These are phyloP conservation scores for Candida jianshihensis DNA, from an alignment of 805 yeast genomes.

Conservation along the genomic window DNA sequence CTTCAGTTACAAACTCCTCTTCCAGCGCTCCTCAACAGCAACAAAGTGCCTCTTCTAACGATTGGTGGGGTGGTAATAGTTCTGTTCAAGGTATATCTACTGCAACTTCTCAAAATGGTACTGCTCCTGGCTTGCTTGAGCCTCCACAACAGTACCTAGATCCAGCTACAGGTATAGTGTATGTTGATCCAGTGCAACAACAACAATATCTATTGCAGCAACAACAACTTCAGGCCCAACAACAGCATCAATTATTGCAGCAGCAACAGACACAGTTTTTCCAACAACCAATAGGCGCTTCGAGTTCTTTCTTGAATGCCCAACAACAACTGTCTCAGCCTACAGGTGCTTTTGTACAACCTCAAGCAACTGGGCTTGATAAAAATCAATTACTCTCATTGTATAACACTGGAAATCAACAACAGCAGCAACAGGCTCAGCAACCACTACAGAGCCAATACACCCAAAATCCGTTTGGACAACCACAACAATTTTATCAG, in stretches of 20 bases:
- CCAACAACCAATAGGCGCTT: constrained; percentile 3
- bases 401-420: constrained; percentile 40
- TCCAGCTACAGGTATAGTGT: constrained; percentile 62
- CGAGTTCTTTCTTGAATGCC: constrained; percentile 1
- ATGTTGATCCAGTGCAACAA: constrained; percentile 64
- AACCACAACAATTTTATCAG: constrained; percentile 1
- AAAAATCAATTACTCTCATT: constrained; percentile 16
- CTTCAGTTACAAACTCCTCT: constrained; percentile 2
- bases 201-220: constrained; percentile 22
- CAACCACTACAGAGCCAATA: constrained; percentile 1
- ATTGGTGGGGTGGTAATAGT: no score
- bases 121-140: constrained; percentile 26
- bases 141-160: constrained; percentile 65
- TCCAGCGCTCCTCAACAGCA: constrained; percentile 1
- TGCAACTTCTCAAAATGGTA: no score
- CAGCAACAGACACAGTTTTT: constrained; percentile 5
- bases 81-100: no score
- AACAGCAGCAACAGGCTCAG: constrained; percentile 19
- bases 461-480: constrained; percentile 3
- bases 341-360: constrained; percentile 2
- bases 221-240: constrained; percentile 11
- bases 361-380: constrained; percentile 12
- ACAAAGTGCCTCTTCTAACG: constrained; percentile 6
- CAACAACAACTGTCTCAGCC: constrained; percentile 5
- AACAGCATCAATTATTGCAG: no score